Evolutionary conservation across 1,139 yeast species (phyloP), one percentile per base, ranked within the genome.

Genomic region (Yamadazyma dushanensis): DNA sequence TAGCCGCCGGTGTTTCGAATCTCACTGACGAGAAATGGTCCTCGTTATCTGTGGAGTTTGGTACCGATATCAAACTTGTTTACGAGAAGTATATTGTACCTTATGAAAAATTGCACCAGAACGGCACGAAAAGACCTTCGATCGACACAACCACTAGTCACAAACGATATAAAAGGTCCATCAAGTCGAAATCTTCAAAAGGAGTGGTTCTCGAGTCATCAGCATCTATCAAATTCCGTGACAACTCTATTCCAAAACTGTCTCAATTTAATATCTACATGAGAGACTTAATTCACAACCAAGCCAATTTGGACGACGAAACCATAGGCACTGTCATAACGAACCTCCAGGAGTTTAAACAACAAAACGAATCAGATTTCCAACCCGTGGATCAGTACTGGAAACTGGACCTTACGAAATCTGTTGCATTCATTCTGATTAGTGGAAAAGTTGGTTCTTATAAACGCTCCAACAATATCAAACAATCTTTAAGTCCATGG

Each of bases 401-500:
- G 30, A 5, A 4, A 4, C 22, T 15, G 18, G 15, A 25, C 10
- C 9, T 21, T 25, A 5, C 27, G 13, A n/a, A 19, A 4, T 7
- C 7, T 8, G n/a, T 16, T 4, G n/a, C 22, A 10, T 27, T 27
- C n/a, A 13, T 22, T 8, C 22, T 13, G 21, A 5, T 19, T 10
- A 17, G 10, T 10, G 21, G 14, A 13, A 27, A 11, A 11, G 10
- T 11, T 4, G 22, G 59, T 59, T 1, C 47, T 58, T 3, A 39
- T 49, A 10, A 8, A 7, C 18, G 11, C 18, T 15, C 18, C 17
- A 8, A 5, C 18, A 5, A 5, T 25, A 10, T 22, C 3, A 21
- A 39, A 31, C 16, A 19, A 3, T 21, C 35, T 6, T 51, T 69
- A 15, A 64, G 70, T 45, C 81, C 84, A 0, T 88, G 95, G 94